A percentile compares a stretch with the other conserved stretches of the same genome.
phyloP scores from a whole-genome alignment of 1,284 basidiomycete genomes.

The Ceraceosorus guamensis region DNA sequence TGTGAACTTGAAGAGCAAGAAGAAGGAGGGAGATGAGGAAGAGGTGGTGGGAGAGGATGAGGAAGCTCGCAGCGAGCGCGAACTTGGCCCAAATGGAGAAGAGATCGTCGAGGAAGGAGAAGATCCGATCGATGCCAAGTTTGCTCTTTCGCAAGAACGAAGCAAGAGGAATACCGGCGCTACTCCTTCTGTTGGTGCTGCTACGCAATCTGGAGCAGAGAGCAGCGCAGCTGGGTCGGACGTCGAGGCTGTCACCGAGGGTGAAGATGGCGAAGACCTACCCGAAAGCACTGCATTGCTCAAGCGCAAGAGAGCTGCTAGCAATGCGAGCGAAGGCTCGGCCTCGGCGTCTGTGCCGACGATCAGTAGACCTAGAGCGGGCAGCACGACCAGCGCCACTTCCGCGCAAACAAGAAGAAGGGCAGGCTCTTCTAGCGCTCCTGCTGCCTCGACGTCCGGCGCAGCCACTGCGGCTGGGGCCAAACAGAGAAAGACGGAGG shows the following conservation, averaged over 20 bases:
- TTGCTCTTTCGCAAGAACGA: not conserved
- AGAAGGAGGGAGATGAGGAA: slow-evolving; percentile 18
- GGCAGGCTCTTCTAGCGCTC: not conserved
- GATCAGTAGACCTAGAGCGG: too few relatives aligned
- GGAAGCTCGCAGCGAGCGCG: slow-evolving; percentile 17
- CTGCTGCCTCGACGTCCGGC: not conserved
- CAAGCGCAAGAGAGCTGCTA: not conserved
- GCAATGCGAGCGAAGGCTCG: not conserved
- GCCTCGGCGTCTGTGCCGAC: too few relatives aligned
- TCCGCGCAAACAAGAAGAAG: not conserved
- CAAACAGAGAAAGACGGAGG: not conserved
- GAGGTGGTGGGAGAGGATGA: slow-evolving; percentile 12
- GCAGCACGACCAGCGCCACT: not conserved
- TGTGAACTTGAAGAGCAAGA: slow-evolving; percentile 6
- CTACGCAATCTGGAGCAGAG: too few relatives aligned
- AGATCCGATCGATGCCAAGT: not conserved
- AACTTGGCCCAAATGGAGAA: slow-evolving; percentile 26
- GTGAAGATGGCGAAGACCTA: slow-evolving; percentile 4
- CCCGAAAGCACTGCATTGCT: not conserved
- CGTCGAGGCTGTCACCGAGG: not conserved
- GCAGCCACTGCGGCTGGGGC: slow-evolving; percentile 1
- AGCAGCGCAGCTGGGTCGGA: not conserved
- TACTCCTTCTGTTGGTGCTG: not conserved
- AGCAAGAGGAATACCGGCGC: not conserved
- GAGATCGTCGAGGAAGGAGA: slow-evolving; percentile 16